phyloP scores from a whole-genome alignment of 2,329 filamentous ascomycete genomes.

The Pseudogymnoascus sp. region DNA sequence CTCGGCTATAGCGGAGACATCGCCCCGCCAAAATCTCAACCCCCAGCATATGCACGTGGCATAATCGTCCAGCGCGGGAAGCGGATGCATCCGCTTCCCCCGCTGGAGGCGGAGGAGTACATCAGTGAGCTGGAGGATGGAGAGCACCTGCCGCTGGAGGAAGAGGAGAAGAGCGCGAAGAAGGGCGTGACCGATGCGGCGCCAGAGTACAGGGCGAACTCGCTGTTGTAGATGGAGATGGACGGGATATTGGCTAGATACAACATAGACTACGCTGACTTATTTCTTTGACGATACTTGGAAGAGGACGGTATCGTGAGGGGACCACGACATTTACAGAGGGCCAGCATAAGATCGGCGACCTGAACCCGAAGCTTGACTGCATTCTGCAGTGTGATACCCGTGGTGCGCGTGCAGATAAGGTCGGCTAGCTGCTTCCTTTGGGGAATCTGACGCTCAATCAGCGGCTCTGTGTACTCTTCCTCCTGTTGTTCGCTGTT shows the following conservation, averaged over 20 bases:
- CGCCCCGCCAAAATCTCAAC: too few species aligned
- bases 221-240: slow-evolving; percentile 44
- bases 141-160: neutral
- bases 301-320: slow-evolving; percentile 5
- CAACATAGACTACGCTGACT: slow-evolving; percentile 4
- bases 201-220: slow-evolving; percentile 57
- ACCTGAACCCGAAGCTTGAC: slow-evolving; percentile 14
- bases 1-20: too few species aligned
- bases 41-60: too few species aligned
- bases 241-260: neutral
- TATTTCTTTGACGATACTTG: too few species aligned
- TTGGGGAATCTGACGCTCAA: slow-evolving; percentile 17
- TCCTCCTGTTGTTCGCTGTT: slow-evolving; percentile 14
- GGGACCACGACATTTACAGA: slow-evolving; percentile 12
- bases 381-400: slow-evolving; percentile 14
- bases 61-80: slow-evolving; percentile 92
- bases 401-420: slow-evolving; percentile 13
- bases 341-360: slow-evolving; percentile 12
- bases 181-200: slow-evolving; percentile 45
- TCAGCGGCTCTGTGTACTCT: slow-evolving; percentile 11
- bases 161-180: slow-evolving; percentile 33
- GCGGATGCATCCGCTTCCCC: slow-evolving; percentile 85
- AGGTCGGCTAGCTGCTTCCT: slow-evolving; percentile 15
- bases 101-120: slow-evolving; percentile 91
- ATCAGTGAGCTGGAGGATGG: slow-evolving; percentile 54